Percentiles rank a stretch among this genome's conserved stretches.
Evolutionary conservation across 495 filamentous ascomycete genomes (phyloP).

Genomic region (Aspergillus cavernicola): DNA sequence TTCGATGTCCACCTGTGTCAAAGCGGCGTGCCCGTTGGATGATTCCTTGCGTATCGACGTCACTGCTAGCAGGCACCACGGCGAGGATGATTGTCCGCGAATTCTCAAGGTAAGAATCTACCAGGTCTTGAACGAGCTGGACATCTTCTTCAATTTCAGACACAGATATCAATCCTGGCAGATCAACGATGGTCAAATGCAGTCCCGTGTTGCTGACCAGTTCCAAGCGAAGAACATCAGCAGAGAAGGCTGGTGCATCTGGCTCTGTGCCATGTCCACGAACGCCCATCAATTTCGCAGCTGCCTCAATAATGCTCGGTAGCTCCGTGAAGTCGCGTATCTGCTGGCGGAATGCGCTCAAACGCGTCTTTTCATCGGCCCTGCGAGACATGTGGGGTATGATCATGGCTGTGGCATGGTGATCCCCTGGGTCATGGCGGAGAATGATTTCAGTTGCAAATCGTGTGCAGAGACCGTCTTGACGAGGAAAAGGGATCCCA

Average conservation of each 20-base stretch:
- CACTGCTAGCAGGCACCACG: constrained; percentile 46
- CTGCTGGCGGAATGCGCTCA: constrained; percentile 10
- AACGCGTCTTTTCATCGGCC: constrained; percentile 7
- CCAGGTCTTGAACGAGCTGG: constrained; percentile 22
- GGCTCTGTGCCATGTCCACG: constrained; percentile 9
- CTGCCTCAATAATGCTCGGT: constrained; percentile 39
- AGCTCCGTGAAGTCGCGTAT: constrained; percentile 30
- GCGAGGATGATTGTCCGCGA: constrained; percentile 35
- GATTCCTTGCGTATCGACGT: constrained; percentile 49
- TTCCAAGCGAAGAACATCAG: constrained; percentile 52
- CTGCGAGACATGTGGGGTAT: constrained; percentile 15
- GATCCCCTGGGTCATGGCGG: constrained; percentile 13
- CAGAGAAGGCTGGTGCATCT: constrained; percentile 34
- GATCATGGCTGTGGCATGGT: constrained; percentile 14
- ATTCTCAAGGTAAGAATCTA: constrained; percentile 29
- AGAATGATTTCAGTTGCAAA: constrained; percentile 34
- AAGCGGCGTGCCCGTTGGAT: constrained; percentile 40
- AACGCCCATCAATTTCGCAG: constrained; percentile 37
- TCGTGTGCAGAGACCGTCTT: constrained; percentile 35
- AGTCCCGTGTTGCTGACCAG: constrained; percentile 46
- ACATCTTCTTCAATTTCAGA: constrained; percentile 30
- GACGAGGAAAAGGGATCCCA: constrained; percentile 35
- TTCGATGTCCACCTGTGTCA: constrained; percentile 44
- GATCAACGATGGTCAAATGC: constrained; percentile 53
- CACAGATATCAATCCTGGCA: constrained; percentile 44